phyloP scores from a whole-genome alignment of 495 filamentous ascomycete genomes.

The Penicillium paxilli region DNA sequence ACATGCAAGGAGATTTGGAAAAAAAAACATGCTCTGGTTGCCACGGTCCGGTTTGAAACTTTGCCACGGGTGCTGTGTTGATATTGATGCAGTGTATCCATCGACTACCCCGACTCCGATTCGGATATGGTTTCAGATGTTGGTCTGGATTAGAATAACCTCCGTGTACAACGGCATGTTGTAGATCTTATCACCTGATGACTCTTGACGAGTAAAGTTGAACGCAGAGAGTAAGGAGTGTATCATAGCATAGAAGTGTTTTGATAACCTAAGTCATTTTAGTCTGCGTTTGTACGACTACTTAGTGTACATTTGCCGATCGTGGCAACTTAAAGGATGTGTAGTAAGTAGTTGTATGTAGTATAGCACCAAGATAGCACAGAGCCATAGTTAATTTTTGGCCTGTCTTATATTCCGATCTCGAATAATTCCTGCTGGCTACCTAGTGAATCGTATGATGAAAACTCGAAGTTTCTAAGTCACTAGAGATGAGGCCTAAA shows the following conservation, averaged over 20 bases:
- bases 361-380: no score
- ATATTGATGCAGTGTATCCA: neutral
- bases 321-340: no score
- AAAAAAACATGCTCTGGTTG: constrained; percentile 8
- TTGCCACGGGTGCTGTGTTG: constrained; percentile 7
- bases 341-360: no score
- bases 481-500: no score
- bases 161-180: neutral
- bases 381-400: no score
- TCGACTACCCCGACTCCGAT: neutral
- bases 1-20: constrained; percentile 19
- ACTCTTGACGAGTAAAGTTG: neutral
- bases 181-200: neutral
- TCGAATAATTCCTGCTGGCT: no score
- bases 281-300: no score
- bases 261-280: neutral
- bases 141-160: constrained; percentile 3
- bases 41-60: constrained; percentile 14
- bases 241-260: neutral
- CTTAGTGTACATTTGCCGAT: neutral
- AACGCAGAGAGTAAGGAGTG: neutral
- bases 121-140: constrained; percentile 12
- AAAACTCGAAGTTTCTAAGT: no score
- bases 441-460: no score
- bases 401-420: no score